Percentiles rank a stretch among this genome's conserved stretches.
These are phyloP conservation scores for Colletotrichum lindemuthianum DNA, from an alignment of 2,329 filamentous ascomycete species.

Conservation along the genomic window DNA sequence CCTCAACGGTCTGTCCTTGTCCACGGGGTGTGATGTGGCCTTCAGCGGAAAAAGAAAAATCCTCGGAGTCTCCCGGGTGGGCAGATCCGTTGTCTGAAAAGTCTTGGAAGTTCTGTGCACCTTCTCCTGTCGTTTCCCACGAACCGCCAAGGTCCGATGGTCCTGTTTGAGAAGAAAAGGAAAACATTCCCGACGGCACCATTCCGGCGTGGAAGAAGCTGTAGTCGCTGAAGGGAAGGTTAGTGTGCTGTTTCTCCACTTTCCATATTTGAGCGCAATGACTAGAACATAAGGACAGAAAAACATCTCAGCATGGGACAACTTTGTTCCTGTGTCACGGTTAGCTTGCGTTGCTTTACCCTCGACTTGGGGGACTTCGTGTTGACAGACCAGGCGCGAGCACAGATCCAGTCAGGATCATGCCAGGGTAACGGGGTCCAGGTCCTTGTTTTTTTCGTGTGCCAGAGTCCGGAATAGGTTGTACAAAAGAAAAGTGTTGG, in stretches of 20 bases:
- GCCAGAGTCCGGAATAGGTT: too few species aligned
- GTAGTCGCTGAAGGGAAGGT: slow-evolving; percentile 64
- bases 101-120: slow-evolving; percentile 68
- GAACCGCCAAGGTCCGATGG: slow-evolving; percentile 65
- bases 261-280: slow-evolving; percentile 38
- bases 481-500: too few species aligned
- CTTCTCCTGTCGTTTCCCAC: slow-evolving; percentile 68
- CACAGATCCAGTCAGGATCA: slow-evolving; percentile 25
- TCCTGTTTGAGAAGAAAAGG: slow-evolving; percentile 70
- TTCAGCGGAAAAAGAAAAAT: slow-evolving; percentile 58
- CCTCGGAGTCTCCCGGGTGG: slow-evolving; percentile 63
- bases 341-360: slow-evolving; percentile 46
- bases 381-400: slow-evolving; percentile 49
- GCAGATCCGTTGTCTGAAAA: slow-evolving; percentile 61
- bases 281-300: slow-evolving; percentile 45
- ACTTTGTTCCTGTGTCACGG: slow-evolving; percentile 63
- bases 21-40: slow-evolving; percentile 65
- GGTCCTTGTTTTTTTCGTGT: too few species aligned
- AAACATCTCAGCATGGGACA: slow-evolving; percentile 55
- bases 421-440: not conserved
- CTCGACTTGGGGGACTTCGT: slow-evolving; percentile 34
- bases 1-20: slow-evolving; percentile 59
- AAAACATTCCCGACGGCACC: slow-evolving; percentile 63
- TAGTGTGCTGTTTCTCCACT: slow-evolving; percentile 66
- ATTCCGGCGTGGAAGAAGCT: slow-evolving; percentile 64